Conservation (phyloP, 177 flowering plant genomes). For the Vitis hybrid region DNA sequence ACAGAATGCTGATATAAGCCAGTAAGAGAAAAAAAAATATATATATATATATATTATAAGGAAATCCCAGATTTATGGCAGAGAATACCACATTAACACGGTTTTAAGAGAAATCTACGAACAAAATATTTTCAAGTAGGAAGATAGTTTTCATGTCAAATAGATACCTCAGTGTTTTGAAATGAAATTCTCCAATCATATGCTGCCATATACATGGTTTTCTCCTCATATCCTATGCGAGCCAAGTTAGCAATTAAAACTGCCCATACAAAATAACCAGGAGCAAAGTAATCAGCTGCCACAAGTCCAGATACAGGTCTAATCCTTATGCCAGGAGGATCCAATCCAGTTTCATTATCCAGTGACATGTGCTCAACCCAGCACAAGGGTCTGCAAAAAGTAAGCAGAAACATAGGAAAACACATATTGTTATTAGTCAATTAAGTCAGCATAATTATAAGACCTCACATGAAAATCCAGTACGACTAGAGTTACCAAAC, state of each 20-base stretch:
- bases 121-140: too few species aligned
- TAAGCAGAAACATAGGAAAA: too few species aligned
- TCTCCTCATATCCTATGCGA: conserved; percentile 95
- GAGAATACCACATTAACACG: too few species aligned
- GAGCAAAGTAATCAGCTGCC: conserved; percentile 96
- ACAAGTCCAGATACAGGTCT: conserved; percentile 94
- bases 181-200: conserved; percentile 97
- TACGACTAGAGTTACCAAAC: background rate
- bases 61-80: too few species aligned
- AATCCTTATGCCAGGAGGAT: conserved; percentile 84
- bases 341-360: conserved; percentile 94
- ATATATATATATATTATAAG: background rate
- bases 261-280: conserved; percentile 99
- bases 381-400: conserved; percentile 72
- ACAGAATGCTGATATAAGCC: background rate
- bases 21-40: background rate
- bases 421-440: too few species aligned
- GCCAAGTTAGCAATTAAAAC: conserved; percentile 96
- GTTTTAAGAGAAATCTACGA: too few species aligned
- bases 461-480: background rate
- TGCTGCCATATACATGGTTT: conserved; percentile 97
- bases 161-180: conserved; percentile 86
- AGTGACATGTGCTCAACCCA: conserved; percentile 97
- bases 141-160: too few species aligned
- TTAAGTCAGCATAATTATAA: too few species aligned